Conservation (phyloP, 192 early-diverging fungal species). For the Endogone sp. region DNA sequence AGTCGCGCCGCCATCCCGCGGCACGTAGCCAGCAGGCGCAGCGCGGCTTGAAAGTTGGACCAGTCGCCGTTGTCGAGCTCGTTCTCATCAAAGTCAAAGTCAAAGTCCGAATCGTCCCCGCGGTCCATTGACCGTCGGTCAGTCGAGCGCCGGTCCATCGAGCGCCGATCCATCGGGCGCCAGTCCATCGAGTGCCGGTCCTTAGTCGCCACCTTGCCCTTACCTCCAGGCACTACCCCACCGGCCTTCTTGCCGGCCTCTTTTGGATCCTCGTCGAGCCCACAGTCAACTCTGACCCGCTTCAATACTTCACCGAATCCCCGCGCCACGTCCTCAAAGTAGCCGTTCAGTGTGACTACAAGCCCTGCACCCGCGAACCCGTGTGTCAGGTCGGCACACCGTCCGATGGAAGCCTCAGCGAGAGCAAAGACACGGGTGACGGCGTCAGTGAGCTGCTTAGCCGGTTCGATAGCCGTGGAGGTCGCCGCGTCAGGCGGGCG, state of each 20-base stretch:
- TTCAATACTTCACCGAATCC: constrained; percentile 37
- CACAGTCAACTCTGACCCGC: constrained; percentile 12
- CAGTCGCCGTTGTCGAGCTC: constrained; percentile 42
- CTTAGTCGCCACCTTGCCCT: constrained; percentile 2
- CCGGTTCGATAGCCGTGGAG: constrained; percentile 13
- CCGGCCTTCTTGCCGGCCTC: constrained; percentile 3
- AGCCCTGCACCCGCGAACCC: constrained; percentile 57
- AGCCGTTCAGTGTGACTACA: constrained; percentile 46
- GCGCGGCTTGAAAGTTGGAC: constrained; percentile 61
- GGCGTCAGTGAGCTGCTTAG: constrained; percentile 35
- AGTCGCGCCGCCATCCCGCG: constrained; percentile 36
- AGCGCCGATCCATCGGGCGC: neutral
- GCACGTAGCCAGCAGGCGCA: constrained; percentile 55
- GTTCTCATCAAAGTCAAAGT: constrained; percentile 37
- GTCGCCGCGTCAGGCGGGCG: no score
- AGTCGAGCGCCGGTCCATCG: neutral
- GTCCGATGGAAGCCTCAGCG: constrained; percentile 21
- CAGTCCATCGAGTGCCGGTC: constrained; percentile 4
- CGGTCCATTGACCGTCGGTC: constrained; percentile 14
- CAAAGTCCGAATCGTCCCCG: constrained; percentile 45
- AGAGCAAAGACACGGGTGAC: no score
- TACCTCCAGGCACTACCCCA: neutral
- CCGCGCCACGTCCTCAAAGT: constrained; percentile 39
- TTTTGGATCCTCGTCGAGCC: constrained; percentile 13
- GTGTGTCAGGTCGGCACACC: constrained; percentile 57